Conservation (phyloP, 768 basidiomycete genomes). For the Pleurotus djamor region DNA sequence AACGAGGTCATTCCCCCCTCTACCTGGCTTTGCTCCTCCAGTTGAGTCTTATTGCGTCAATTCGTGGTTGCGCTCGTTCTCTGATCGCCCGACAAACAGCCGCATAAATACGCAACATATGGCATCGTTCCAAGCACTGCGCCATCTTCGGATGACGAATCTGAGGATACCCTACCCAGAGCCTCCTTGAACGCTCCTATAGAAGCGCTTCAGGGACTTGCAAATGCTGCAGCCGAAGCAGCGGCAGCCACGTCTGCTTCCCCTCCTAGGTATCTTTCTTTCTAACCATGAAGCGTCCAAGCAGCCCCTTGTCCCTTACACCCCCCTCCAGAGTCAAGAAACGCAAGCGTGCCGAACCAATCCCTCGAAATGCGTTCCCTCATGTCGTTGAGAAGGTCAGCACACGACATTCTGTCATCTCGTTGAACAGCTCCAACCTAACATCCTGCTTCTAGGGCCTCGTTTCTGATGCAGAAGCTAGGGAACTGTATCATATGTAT, state of each 20-base stretch:
- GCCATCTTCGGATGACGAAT: constrained; percentile 88
- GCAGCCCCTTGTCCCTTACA: not conserved
- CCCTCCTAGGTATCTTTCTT: constrained; percentile 49
- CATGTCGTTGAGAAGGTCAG: constrained; percentile 84
- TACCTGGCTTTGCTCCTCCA: constrained; percentile 91
- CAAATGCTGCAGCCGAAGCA: constrained; percentile 94
- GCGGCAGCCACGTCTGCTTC: constrained; percentile 74
- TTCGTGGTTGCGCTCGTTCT: constrained; percentile 11
- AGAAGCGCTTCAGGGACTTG: constrained; percentile 90
- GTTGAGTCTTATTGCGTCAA: constrained; percentile 38
- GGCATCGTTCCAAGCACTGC: constrained; percentile 85
- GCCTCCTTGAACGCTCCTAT: constrained; percentile 88
- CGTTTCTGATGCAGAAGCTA: constrained; percentile 81
- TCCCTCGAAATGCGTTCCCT: constrained; percentile 82
- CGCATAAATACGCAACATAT: constrained; percentile 89
- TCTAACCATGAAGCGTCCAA: not conserved
- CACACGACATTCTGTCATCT: constrained; percentile 6
- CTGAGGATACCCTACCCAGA: constrained; percentile 84
- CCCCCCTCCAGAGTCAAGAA: constrained; percentile 64
- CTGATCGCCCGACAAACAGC: constrained; percentile 38
- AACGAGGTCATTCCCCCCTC: constrained; percentile 66
- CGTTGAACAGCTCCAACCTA: not conserved
- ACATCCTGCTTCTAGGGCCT: constrained; percentile 55
- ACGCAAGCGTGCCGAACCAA: constrained; percentile 81
- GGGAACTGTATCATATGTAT: constrained; percentile 92